A percentile compares a stretch with the other conserved stretches of the same genome.
These are phyloP conservation scores for Suillus variegatus DNA, from an alignment of 768 basidiomycete genomes.

Conservation along the genomic window DNA sequence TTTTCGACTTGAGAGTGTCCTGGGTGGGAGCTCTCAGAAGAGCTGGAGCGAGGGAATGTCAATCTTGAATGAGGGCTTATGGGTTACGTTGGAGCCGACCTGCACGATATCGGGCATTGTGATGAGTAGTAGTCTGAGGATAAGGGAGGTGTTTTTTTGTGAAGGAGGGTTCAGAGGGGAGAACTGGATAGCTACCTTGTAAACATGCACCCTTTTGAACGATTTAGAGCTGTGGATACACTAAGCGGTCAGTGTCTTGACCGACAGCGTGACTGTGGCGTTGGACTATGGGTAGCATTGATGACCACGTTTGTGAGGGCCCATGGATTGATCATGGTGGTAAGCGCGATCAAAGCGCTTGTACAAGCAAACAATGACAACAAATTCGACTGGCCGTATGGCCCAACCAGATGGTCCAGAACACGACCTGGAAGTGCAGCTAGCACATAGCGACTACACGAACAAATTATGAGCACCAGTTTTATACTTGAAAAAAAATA, in stretches of 20 bases:
- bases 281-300: background rate
- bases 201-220: background rate
- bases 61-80: background rate
- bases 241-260: background rate
- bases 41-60: background rate
- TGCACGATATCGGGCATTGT: background rate
- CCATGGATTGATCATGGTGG: background rate
- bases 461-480: background rate
- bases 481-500: background rate
- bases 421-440: background rate
- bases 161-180: background rate
- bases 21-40: background rate
- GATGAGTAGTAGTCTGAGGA: background rate
- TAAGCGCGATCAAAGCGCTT: background rate
- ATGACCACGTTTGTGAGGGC: background rate
- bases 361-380: background rate
- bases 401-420: background rate
- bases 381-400: background rate
- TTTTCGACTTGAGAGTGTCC: background rate
- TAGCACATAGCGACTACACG: background rate
- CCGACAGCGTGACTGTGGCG: background rate
- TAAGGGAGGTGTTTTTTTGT: background rate
- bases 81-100: background rate
- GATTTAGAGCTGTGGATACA: background rate
- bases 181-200: background rate